Conservation (phyloP, 352 stramenopile genomes). For the Globisporangium spinosum region DNA sequence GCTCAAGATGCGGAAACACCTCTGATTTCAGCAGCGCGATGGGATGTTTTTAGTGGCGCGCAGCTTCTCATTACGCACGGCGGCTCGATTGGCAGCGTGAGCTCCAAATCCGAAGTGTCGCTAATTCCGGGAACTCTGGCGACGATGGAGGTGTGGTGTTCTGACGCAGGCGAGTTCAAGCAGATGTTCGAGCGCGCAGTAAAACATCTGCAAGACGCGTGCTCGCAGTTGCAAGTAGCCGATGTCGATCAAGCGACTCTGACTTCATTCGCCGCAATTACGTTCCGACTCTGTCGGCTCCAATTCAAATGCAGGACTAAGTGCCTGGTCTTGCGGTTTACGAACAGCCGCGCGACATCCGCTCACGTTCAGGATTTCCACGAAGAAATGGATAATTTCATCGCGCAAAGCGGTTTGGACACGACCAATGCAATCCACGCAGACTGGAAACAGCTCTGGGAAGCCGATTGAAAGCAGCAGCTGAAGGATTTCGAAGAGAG, state of each 20-base stretch:
- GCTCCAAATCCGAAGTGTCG: neutral
- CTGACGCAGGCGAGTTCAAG: neutral
- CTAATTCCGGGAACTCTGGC: neutral
- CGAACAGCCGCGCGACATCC: neutral
- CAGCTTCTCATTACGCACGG: neutral
- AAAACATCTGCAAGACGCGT: neutral
- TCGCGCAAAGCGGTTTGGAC: neutral
- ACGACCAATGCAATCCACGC: neutral
- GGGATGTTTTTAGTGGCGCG: neutral
- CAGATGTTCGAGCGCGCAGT: neutral
- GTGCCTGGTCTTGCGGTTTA: neutral
- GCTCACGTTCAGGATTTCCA: neutral
- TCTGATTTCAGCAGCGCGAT: neutral
- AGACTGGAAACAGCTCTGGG: neutral
- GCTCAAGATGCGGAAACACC: neutral
- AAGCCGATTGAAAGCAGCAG: neutral
- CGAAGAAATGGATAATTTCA: neutral
- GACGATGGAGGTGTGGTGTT: neutral
- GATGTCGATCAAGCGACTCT: neutral
- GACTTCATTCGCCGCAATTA: neutral
- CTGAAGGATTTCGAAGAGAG: neutral
- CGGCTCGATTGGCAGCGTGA: neutral
- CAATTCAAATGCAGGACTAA: neutral
- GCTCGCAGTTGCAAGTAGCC: neutral
- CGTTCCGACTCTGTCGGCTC: conserved; percentile 1